Base-by-base conservation (phyloP, 1,139 yeast species). In the Scheffersomyces stambukii region DNA sequence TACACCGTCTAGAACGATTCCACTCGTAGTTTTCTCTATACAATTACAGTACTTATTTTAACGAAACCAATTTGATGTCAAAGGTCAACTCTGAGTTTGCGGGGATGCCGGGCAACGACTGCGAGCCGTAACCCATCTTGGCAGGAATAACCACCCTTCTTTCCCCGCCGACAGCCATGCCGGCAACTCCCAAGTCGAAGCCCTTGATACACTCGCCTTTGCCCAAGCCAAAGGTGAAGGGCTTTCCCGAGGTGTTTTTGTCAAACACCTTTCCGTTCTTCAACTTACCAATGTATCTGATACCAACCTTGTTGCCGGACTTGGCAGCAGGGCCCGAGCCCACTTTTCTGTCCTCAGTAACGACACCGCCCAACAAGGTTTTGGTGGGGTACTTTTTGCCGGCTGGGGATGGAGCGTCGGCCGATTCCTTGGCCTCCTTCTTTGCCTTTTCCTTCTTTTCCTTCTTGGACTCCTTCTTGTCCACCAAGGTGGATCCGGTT, bases 91-190 rank as follows among this genome's bases (percentile, higher is more conserved):
- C 95, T 38, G 95, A 83, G 78, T 89, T 89, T 49, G 95, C 84
- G 52, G 98, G 98, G 50, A 91, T 85, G 41, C 97, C 98, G 50
- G 98, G 97, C 45, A 91, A 72, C 41, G 84, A 77, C 70, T 85
- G 84, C 53, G 83, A 82, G 42, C 98, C 98, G 64, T 91, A 91
- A 35, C 96, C 98, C 80, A 85, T 84, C 54, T 91, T 77, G 35
- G 98, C 81, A 46, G 99, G 99, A 46, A 93, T 85, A 41, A 86
- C 74, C 43, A 93, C 88, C 70, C 98, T 81, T 75, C 99, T 88
- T 74, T 93, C 98, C 54, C 98, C 98, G 50, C 96, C 96, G 55
- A 86, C 95, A 38, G 95, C 79, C 97, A 93, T 89, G 58, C 98
- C 98, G 35, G 89, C 86, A 49, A 91, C 94, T 71, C 98, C 98